phyloP scores from a whole-genome alignment of 108 stramenopile species.

The Thalassiosira profunda region DNA sequence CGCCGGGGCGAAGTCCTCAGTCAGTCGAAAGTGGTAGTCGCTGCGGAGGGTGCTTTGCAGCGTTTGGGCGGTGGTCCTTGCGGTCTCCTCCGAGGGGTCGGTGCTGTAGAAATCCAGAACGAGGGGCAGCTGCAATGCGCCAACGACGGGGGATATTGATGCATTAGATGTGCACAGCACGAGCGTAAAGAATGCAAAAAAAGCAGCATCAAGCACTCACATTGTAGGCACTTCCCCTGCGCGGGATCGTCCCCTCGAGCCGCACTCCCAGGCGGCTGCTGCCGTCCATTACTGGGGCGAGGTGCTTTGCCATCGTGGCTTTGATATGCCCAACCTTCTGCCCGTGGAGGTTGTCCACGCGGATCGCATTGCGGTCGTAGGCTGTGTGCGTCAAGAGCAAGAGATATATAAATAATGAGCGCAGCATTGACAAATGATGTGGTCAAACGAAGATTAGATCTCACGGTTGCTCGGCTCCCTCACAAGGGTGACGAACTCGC shows the following conservation, averaged over 20 bases:
- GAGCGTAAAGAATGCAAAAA: too few relatives aligned
- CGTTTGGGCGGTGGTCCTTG: background rate
- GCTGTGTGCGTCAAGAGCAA: too few relatives aligned
- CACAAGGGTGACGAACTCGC: slow-evolving; percentile 58
- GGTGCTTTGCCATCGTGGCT: slow-evolving; percentile 37
- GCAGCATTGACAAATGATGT: background rate
- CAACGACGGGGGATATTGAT: too few relatives aligned
- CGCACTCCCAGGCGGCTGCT: slow-evolving; percentile 7
- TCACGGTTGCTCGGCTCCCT: slow-evolving; percentile 69
- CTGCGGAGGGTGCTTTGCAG: background rate
- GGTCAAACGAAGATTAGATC: background rate
- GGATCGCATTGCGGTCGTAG: slow-evolving; percentile 70
- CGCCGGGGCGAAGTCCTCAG: background rate
- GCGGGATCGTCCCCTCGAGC: slow-evolving; percentile 50
- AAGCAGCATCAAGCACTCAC: too few relatives aligned
- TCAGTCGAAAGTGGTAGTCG: slow-evolving; percentile 1
- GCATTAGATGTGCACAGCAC: too few relatives aligned
- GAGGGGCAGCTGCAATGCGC: too few relatives aligned
- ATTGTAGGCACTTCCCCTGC: slow-evolving; percentile 40
- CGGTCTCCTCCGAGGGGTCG: background rate
- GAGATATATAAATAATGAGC: background rate
- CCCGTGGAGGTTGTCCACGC: slow-evolving; percentile 58
- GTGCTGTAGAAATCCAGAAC: slow-evolving; percentile 39
- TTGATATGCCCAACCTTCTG: slow-evolving; percentile 73
- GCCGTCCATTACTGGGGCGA: slow-evolving; percentile 57